Evolutionary conservation across 805 yeast genomes (phyloP), one percentile per base, ranked within the genome.

Genomic region (Spencermartinsiella europaea): DNA sequence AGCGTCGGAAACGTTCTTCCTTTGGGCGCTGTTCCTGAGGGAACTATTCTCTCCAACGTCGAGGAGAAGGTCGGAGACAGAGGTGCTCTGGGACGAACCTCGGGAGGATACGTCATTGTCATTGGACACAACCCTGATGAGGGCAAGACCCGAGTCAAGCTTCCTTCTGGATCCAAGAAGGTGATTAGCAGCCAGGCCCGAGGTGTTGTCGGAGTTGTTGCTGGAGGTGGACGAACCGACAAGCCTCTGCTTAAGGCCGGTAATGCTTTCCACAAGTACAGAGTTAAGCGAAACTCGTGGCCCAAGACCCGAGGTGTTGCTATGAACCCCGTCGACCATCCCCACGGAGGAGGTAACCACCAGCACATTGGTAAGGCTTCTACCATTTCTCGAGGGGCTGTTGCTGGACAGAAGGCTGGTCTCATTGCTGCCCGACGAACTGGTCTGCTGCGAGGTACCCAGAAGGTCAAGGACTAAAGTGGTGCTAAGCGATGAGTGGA

Each of bases 271-370:
- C 96, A 91, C 90, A 91, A 91, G 82, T 90, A 85, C 93, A 90
- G 77, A 79, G 95, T 90, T 69, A 93, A 93, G 95, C 83, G 98
- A 81, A 89, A 93, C 95, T 88, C 96, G 62, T 93, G 98, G 98
- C 99, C 99, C 79, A 90, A 88, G 86, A 93, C 98, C 71, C 89
- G 98, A 82, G 99, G 98, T 91, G 98, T 91, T 73, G 99, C 99
- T 74, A 91, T 93, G 99, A 91, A 91, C 81, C 98, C 98, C 76
- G 99, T 91, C 75, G 99, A 91, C 75, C 99, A 91, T 82, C 99
- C 99, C 75, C 99, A 91, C 77, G 99, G 99, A 87, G 98, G 99
- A 91, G 99, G 99, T 91, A 90, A 90, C 96, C 98, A 91, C 79
- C 98, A 91, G 82, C 98, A 91, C 77, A 91, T 90, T 80, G 98